These are phyloP conservation scores for Annulohypoxylon moriforme DNA, from an alignment of 495 filamentous ascomycete genomes.

Conservation along the genomic window DNA sequence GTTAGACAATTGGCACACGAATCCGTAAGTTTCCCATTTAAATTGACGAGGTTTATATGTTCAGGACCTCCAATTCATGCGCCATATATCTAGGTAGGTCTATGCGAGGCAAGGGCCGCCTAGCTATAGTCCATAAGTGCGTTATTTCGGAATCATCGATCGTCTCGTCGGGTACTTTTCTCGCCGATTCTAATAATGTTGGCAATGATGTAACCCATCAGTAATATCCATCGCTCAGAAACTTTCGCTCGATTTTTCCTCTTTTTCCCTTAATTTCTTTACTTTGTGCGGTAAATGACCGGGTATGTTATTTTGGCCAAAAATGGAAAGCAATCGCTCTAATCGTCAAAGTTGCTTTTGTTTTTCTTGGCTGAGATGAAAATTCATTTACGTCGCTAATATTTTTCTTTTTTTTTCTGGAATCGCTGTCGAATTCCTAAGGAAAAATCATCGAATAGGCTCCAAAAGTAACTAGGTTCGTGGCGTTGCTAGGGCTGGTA, in stretches of 20 bases:
- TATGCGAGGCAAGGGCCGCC: background rate
- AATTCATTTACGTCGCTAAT: background rate
- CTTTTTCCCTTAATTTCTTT: background rate
- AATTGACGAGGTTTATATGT: background rate
- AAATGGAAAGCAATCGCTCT: background rate
- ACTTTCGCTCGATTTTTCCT: background rate
- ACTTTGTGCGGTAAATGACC: background rate
- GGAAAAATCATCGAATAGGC: background rate
- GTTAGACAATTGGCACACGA: background rate
- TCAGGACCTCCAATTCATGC: background rate
- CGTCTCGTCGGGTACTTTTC: background rate
- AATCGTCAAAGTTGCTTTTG: conserved; percentile 1
- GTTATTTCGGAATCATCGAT: background rate
- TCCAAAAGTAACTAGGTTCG: background rate
- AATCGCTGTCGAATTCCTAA: background rate
- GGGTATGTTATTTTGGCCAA: background rate
- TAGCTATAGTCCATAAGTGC: background rate
- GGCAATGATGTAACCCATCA: background rate
- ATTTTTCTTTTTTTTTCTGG: background rate
- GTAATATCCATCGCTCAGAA: background rate
- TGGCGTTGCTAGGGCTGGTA: conserved; percentile 15
- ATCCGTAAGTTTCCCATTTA: background rate
- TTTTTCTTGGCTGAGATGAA: conserved; percentile 1
- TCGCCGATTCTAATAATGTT: background rate
- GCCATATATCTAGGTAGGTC: background rate